Evolutionary conservation across 306 rosid genomes (phyloP).

Genomic region (Bauhinia variegata): DNA sequence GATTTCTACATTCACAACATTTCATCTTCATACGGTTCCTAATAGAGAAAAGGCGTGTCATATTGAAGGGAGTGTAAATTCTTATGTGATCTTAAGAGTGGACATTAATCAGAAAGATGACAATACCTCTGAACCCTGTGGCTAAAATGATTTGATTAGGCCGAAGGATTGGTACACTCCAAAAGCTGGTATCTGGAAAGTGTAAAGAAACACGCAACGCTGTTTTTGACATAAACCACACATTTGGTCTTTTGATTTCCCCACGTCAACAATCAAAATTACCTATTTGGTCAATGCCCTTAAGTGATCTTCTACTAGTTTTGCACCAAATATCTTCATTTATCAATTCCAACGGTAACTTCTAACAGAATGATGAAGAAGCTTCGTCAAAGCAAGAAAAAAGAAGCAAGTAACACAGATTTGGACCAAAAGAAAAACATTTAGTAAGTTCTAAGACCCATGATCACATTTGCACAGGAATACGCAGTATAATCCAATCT

Average conservation of each 20-base stretch:
- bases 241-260: background rate
- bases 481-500: constrained; percentile 9
- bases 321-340: background rate
- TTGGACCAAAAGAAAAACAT: background rate
- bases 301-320: background rate
- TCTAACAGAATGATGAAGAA: background rate
- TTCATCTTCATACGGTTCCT: constrained; percentile 75
- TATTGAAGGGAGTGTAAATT: constrained; percentile 24
- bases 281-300: background rate
- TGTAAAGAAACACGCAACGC: constrained; percentile 21
- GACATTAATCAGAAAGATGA: constrained; percentile 12
- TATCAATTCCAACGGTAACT: constrained; percentile 13
- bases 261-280: background rate
- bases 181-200: constrained; percentile 82
- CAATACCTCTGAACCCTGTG: constrained; percentile 73
- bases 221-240: constrained; percentile 15
- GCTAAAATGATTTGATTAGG: constrained; percentile 68
- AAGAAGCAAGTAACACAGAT: background rate
- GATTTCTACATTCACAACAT: background rate
- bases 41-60: constrained; percentile 23
- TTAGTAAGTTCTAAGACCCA: background rate
- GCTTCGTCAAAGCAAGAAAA: too few species aligned
- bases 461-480: background rate
- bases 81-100: background rate
- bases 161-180: constrained; percentile 82